A percentile compares a stretch with the other conserved stretches of the same genome.
Conservation (phyloP, 2,329 filamentous ascomycete species). For the Paracamarosporium sp. region DNA sequence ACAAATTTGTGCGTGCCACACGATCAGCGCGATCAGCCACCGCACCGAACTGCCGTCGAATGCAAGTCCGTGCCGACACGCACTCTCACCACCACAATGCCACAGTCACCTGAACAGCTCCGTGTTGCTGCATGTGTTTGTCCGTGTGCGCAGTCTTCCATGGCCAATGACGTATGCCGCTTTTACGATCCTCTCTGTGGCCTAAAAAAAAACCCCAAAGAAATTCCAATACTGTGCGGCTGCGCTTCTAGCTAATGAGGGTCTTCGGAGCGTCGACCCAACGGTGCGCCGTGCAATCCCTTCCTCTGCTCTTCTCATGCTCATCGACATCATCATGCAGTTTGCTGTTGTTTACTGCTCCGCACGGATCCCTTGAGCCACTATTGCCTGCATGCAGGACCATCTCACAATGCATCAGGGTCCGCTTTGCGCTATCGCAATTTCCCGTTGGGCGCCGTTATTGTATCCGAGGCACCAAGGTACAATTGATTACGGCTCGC, state of each 20-base stretch:
- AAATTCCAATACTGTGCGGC: constrained; percentile 7
- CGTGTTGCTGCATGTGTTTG: not conserved
- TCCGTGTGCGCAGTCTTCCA: not conserved
- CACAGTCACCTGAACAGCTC: not conserved
- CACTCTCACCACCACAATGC: not conserved
- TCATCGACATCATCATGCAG: constrained; percentile 25
- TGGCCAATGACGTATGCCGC: constrained; percentile 33
- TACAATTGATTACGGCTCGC: not conserved
- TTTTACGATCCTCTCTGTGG: constrained; percentile 1
- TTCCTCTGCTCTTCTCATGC: not conserved
- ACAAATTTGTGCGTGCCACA: not conserved
- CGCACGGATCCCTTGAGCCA: not conserved
- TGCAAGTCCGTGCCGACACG: not conserved
- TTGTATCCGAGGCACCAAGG: not conserved
- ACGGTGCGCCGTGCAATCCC: not conserved
- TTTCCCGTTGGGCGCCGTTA: not conserved
- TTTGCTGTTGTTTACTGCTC: not conserved
- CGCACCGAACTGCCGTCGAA: constrained; percentile 7
- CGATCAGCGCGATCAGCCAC: constrained; percentile 25
- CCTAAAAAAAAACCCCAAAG: constrained; percentile 9
- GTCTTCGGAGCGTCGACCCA: not conserved
- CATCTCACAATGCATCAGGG: not conserved
- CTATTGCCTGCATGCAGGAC: constrained; percentile 2
- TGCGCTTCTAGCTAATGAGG: not conserved
- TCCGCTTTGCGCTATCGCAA: not conserved